Evolutionary conservation across 768 basidiomycete genomes (phyloP), one percentile per base, ranked within the genome.

Genomic region (Lanmaoa rubissima): DNA sequence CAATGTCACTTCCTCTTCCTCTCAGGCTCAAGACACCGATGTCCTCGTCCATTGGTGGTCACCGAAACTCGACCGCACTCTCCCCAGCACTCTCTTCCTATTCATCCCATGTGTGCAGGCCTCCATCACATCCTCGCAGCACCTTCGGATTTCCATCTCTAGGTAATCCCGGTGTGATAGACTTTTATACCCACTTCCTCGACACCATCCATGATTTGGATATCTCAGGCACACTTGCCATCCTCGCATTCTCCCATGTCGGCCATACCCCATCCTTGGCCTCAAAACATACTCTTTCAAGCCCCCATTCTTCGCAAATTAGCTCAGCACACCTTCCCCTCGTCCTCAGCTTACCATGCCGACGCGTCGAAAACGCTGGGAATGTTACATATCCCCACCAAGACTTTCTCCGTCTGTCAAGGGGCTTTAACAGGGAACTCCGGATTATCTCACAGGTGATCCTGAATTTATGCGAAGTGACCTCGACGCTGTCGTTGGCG

Each of bases 151-250:
- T 41, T 54, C 50, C 11, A 21, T 44, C 38, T 40, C 28, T 16
- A 75, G 81, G 80, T 26, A 82, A 83, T 64, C 81, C 81, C 1
- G 90, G 90, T 8, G 72, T 90, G 16, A 58, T 86, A 34, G 77
- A 79, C 44, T 90, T 91, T 70, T 92, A 92, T 61, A 74, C 74
- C 1, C 79, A 81, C 2, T 92, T 90, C 65, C 76, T 92, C 14
- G 72, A 76, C 21, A 75, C 75, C 5, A 69, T 92, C 2, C 74
- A 83, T 50, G 60, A 67, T 32, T 69, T 70, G 59, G 71, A 61
- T 35, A 55, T 60, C 14, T 69, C 72, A 6, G 65, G 61, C 8
- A 68, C 70, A 32, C 65, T 86, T 35, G 79, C 84, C 19, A 80
- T 90, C 43, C 70, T 87, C 19, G 80, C 79, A 9, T 82, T 84